Percentiles rank a stretch among this genome's conserved stretches.
phyloP scores from a whole-genome alignment of 176 grass and related monocot genomes.

The Tillandsia fasciculata region DNA sequence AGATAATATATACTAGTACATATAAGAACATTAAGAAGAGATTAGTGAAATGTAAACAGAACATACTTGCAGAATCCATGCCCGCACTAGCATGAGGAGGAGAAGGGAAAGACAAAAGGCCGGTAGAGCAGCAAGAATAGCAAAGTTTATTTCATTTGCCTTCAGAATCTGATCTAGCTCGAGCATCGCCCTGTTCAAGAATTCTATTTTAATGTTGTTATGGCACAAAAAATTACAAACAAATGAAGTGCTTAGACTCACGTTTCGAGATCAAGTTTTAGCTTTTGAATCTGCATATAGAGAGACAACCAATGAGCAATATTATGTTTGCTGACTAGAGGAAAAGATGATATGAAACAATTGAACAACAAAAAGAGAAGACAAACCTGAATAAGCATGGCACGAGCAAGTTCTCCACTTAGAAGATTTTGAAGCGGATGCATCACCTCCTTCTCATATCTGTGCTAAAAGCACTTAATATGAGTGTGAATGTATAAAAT shows the following conservation, averaged over 20 bases:
- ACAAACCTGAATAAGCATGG: constrained; percentile 95
- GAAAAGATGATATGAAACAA: not conserved
- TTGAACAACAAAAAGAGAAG: constrained; percentile 4
- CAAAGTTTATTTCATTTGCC: constrained; percentile 96
- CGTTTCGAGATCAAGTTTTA: constrained; percentile 88
- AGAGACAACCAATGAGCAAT: not conserved
- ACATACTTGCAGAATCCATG: constrained; percentile 80
- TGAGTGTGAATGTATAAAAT: no score
- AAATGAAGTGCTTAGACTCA: constrained; percentile 34
- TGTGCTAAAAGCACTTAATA: constrained; percentile 28
- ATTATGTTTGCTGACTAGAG: not conserved
- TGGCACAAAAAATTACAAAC: constrained; percentile 5
- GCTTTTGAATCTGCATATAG: constrained; percentile 84
- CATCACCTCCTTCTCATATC: constrained; percentile 80
- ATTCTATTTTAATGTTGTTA: constrained; percentile 12
- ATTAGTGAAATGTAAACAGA: constrained; percentile 6
- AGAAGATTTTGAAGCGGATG: constrained; percentile 70
- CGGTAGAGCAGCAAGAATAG: constrained; percentile 86
- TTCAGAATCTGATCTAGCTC: constrained; percentile 96
- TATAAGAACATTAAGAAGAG: not conserved
- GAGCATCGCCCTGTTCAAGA: constrained; percentile 65
- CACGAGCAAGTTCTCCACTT: constrained; percentile 73
- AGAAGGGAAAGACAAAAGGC: constrained; percentile 74
- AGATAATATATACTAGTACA: not conserved
- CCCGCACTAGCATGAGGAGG: constrained; percentile 48